Evolutionary conservation across 108 stramenopile species (phyloP).

Genomic region (Cyclotella choctawhatcheeana): DNA sequence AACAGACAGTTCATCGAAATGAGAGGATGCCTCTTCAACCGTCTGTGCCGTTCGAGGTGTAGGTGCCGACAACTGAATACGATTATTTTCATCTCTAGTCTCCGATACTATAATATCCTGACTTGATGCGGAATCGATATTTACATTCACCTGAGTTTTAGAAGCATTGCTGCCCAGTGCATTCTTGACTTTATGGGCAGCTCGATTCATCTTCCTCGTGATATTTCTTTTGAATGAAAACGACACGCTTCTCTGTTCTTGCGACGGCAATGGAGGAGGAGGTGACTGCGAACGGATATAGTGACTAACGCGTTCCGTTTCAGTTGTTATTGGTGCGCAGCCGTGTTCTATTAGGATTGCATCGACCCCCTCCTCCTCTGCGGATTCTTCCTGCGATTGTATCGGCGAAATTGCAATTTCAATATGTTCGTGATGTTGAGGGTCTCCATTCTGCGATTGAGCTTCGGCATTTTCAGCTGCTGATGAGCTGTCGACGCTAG

Average conservation of each 20-base stretch:
- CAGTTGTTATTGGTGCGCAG: neutral
- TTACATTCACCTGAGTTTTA: no score
- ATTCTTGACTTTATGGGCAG: neutral
- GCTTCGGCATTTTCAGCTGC: neutral
- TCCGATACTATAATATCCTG: no score
- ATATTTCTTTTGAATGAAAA: neutral
- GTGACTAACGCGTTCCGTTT: neutral
- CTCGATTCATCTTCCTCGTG: constrained; percentile 8
- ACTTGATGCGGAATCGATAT: no score
- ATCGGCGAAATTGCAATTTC: neutral
- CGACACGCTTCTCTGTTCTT: neutral
- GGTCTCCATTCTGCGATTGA: neutral
- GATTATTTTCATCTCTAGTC: no score
- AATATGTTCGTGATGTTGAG: no score
- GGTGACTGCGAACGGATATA: neutral
- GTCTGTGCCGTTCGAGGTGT: neutral
- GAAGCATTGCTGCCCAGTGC: no score
- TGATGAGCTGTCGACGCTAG: neutral
- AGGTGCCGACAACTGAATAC: no score
- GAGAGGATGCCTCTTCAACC: neutral
- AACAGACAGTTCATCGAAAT: no score
- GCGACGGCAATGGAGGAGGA: neutral
- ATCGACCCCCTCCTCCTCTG: neutral
- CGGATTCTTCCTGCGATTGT: no score
- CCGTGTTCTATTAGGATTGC: neutral